Conservation (phyloP, 257 asterid species). For the Solanum virginianum region DNA sequence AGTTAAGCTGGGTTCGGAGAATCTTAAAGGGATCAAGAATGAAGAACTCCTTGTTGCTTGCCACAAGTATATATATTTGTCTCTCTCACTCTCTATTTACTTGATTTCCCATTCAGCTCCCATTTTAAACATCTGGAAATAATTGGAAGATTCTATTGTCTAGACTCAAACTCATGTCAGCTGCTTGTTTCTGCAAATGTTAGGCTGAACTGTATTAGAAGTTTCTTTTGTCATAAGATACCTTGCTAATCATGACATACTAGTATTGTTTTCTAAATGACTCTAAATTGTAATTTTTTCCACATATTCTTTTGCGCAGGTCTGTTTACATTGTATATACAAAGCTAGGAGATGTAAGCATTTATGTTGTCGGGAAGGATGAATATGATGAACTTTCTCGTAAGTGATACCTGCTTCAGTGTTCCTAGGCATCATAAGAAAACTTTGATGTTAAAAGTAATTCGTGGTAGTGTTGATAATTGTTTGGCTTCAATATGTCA, state of each 20-base stretch:
- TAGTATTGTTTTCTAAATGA: neutral
- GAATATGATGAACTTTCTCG: slow-evolving; percentile 91
- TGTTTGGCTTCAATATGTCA: neutral
- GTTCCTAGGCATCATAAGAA: neutral
- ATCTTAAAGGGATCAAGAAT: slow-evolving; percentile 79
- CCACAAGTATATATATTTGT: slow-evolving; percentile 20
- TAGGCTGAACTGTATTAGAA: neutral
- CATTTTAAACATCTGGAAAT: neutral
- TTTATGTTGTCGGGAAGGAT: slow-evolving; percentile 90
- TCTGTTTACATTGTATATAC: slow-evolving; percentile 87
- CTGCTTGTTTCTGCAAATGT: neutral
- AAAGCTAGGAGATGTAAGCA: slow-evolving; percentile 85
- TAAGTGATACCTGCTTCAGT: slow-evolving; percentile 20
- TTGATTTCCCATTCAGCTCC: neutral
- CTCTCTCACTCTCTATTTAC: neutral
- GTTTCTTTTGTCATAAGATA: neutral
- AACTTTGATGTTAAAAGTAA: neutral
- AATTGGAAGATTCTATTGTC: neutral
- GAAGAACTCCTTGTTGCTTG: slow-evolving; percentile 95
- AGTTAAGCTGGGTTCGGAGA: slow-evolving; percentile 87
- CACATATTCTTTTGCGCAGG: slow-evolving; percentile 26
- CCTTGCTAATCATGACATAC: neutral
- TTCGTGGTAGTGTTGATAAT: neutral
- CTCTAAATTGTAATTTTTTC: neutral
- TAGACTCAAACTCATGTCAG: neutral